A percentile compares a stretch with the other conserved stretches of the same genome.
phyloP scores from a whole-genome alignment of 768 basidiomycete species.

The Lentinus tigrinus region DNA sequence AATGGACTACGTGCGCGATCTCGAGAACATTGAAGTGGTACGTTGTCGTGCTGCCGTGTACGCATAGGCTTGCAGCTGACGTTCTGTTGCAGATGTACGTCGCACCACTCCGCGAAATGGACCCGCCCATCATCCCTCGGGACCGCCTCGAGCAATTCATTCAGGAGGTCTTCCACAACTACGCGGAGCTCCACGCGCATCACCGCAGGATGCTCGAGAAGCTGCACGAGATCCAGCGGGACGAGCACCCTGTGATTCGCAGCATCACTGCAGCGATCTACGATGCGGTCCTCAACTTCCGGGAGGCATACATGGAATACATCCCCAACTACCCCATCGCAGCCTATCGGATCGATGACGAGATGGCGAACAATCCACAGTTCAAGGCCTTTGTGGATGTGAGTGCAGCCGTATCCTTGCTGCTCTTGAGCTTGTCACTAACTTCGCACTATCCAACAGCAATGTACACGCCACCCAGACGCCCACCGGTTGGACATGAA shows the following conservation, averaged over 20 bases:
- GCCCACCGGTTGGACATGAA: constrained; percentile 89
- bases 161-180: constrained; percentile 87
- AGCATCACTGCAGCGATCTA: constrained; percentile 83
- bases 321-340: constrained; percentile 93
- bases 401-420: constrained; percentile 22
- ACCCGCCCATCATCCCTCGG: constrained; percentile 76
- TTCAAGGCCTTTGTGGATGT: constrained; percentile 87
- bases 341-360: constrained; percentile 82
- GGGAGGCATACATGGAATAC: constrained; percentile 91
- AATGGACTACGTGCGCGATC: constrained; percentile 91
- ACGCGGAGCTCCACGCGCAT: constrained; percentile 69
- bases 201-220: constrained; percentile 76
- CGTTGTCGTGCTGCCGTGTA: constrained; percentile 18
- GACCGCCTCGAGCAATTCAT: constrained; percentile 77
- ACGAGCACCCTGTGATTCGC: constrained; percentile 78
- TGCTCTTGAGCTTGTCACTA: not conserved
- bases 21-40: constrained; percentile 82
- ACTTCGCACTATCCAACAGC: constrained; percentile 25
- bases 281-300: constrained; percentile 89
- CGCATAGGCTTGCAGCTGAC: not conserved
- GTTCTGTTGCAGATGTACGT: constrained; percentile 66
- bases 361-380: constrained; percentile 75
- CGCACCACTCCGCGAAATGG: constrained; percentile 63
- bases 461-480: constrained; percentile 63
- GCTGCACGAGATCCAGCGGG: constrained; percentile 83